Conservation (phyloP, 352 stramenopile species). For the Pythium folliculosum region DNA sequence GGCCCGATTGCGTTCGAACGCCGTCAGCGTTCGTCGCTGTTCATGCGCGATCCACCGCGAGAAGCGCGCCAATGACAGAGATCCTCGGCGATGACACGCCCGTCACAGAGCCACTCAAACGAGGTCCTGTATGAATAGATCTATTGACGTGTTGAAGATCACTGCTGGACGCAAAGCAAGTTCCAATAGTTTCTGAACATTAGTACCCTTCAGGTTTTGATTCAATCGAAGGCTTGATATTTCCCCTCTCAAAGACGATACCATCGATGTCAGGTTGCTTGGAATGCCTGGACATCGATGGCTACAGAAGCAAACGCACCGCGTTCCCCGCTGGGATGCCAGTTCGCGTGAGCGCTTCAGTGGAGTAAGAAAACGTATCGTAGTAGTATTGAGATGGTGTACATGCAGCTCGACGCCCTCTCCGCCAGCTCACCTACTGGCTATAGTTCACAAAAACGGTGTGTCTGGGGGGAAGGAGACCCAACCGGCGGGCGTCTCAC, state of each 20-base stretch:
- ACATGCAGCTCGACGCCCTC: too few species aligned
- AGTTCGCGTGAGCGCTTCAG: too few species aligned
- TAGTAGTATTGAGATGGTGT: too few species aligned
- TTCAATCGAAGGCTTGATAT: too few species aligned
- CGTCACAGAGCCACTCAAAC: conserved; percentile 4
- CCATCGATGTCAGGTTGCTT: neutral
- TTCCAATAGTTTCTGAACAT: neutral
- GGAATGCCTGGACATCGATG: neutral
- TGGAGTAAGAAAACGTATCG: neutral
- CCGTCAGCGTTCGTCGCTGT: conserved; percentile 18
- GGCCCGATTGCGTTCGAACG: neutral
- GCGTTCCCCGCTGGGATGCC: too few species aligned
- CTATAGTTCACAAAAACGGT: neutral
- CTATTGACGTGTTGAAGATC: neutral
- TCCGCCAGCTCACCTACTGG: neutral
- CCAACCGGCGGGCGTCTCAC: neutral
- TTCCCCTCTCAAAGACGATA: neutral
- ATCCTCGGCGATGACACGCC: neutral
- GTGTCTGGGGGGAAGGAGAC: neutral
- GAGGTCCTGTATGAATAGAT: conserved; percentile 8
- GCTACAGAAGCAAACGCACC: neutral
- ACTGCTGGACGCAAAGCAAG: too few species aligned
- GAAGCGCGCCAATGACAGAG: conserved; percentile 11
- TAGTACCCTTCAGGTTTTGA: neutral
- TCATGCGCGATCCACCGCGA: neutral